These are phyloP conservation scores for Lodderomyces margitis DNA, from an alignment of 1,139 yeast species.

Conservation along the genomic window DNA sequence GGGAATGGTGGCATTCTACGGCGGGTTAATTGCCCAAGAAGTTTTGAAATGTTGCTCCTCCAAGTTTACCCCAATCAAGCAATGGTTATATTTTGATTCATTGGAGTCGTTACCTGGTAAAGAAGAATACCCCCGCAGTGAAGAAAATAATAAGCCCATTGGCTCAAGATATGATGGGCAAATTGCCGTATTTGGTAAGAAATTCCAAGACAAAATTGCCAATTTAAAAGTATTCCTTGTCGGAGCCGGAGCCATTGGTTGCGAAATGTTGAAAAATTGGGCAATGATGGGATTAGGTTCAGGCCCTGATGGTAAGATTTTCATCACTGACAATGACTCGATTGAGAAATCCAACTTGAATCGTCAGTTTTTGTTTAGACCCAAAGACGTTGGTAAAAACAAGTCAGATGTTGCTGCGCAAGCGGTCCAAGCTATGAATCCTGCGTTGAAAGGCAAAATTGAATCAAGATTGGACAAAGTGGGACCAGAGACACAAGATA, in stretches of 20 bases:
- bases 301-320: conserved; percentile 83
- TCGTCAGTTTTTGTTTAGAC: conserved; percentile 92
- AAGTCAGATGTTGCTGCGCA: conserved; percentile 89
- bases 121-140: conserved; percentile 58
- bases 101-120: conserved; percentile 80
- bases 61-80: conserved; percentile 87
- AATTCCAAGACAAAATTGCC: conserved; percentile 68
- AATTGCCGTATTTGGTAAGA: conserved; percentile 88
- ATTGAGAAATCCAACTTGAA: conserved; percentile 94
- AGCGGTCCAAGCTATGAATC: conserved; percentile 84
- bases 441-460: conserved; percentile 75
- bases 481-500: conserved; percentile 86
- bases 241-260: conserved; percentile 99
- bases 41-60: conserved; percentile 94
- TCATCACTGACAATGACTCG: conserved; percentile 89
- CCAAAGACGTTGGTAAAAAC: conserved; percentile 88
- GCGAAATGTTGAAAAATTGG: conserved; percentile 98
- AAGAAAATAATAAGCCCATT: conserved; percentile 69
- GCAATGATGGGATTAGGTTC: conserved; percentile 95
- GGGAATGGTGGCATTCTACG: conserved; percentile 84
- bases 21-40: conserved; percentile 96
- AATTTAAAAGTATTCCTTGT: conserved; percentile 85
- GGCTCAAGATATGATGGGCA: conserved; percentile 88
- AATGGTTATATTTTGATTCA: conserved; percentile 90
- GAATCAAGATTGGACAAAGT: conserved; percentile 81